These are phyloP conservation scores for Phaeotremella skinneri DNA, from an alignment of 768 basidiomycete genomes.

Conservation along the genomic window DNA sequence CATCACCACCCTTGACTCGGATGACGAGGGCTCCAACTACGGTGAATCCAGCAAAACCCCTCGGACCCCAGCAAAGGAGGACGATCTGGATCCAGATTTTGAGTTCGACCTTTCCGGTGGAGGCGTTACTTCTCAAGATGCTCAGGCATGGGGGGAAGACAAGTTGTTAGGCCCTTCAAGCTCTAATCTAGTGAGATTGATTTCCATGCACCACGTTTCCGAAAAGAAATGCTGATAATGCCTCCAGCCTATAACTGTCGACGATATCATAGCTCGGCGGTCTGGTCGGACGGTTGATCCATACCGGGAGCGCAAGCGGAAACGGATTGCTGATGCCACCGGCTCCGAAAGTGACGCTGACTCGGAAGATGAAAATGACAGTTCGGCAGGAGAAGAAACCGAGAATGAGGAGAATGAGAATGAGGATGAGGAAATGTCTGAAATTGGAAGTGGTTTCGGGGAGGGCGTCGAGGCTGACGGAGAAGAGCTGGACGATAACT, in stretches of 20 bases:
- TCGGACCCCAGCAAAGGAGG: constrained; percentile 15
- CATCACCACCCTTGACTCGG: constrained; percentile 42
- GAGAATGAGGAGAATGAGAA: constrained; percentile 51
- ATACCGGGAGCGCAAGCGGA: constrained; percentile 60
- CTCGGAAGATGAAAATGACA: constrained; percentile 30
- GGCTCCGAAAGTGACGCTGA: constrained; percentile 34
- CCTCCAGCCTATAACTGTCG: constrained; percentile 70
- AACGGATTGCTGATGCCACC: constrained; percentile 52
- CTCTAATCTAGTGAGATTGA: constrained; percentile 41
- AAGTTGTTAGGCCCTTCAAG: constrained; percentile 61
- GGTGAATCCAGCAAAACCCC: constrained; percentile 24
- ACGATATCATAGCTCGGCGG: constrained; percentile 83
- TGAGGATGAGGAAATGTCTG: constrained; percentile 49
- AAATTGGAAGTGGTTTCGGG: constrained; percentile 28
- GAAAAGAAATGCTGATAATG: constrained; percentile 51
- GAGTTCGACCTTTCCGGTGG: constrained; percentile 75
- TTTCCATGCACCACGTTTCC: neutral
- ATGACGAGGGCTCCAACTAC: constrained; percentile 33
- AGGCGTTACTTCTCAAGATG: constrained; percentile 63
- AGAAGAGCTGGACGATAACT: constrained; percentile 30
- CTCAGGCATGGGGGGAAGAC: constrained; percentile 60
- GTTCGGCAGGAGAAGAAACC: constrained; percentile 25
- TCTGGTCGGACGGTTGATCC: constrained; percentile 53
- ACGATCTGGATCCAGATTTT: constrained; percentile 71
- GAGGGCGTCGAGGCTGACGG: constrained; percentile 43